Percentiles rank a stretch among this genome's conserved stretches.
Evolutionary conservation across 1,139 yeast genomes (phyloP).

Genomic region (Maudiozyma humilis): DNA sequence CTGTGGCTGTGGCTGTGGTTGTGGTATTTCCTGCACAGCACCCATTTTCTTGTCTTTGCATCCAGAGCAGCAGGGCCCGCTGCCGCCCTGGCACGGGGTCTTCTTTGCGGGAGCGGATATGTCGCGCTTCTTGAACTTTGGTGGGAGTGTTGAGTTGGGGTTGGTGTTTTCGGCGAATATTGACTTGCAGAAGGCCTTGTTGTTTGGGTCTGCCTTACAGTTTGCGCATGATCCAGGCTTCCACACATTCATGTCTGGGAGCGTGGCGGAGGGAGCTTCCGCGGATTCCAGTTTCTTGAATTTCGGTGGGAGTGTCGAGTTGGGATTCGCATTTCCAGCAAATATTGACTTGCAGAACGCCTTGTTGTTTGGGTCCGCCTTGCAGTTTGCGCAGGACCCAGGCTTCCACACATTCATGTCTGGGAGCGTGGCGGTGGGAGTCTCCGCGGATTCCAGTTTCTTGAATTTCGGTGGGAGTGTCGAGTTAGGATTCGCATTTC

Average conservation of each 20-base stretch:
- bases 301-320: not conserved
- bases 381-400: slow-evolving; percentile 5
- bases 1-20: not conserved
- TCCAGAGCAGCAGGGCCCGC: not conserved
- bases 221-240: slow-evolving; percentile 5
- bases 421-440: not conserved
- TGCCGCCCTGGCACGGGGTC: not conserved
- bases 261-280: not conserved
- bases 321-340: not conserved
- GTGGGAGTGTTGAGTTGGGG: not conserved
- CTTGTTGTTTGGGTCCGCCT: slow-evolving; percentile 4
- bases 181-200: slow-evolving; percentile 6
- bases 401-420: slow-evolving; percentile 2
- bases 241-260: slow-evolving; percentile 1
- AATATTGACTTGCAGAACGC: slow-evolving; percentile 6
- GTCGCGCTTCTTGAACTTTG: not conserved
- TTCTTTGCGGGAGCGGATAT: slow-evolving; percentile 13
- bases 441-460: too few species aligned
- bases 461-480: not conserved
- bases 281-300: too few species aligned
- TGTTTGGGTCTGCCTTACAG: slow-evolving; percentile 4
- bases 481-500: slow-evolving; percentile 1
- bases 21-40: not conserved
- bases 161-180: slow-evolving; percentile 2
- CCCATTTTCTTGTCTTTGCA: not conserved